A percentile compares a stretch with the other conserved stretches of the same genome.
Evolutionary conservation across 257 asterid species (phyloP).

Genomic region (Capsicum baccatum): DNA sequence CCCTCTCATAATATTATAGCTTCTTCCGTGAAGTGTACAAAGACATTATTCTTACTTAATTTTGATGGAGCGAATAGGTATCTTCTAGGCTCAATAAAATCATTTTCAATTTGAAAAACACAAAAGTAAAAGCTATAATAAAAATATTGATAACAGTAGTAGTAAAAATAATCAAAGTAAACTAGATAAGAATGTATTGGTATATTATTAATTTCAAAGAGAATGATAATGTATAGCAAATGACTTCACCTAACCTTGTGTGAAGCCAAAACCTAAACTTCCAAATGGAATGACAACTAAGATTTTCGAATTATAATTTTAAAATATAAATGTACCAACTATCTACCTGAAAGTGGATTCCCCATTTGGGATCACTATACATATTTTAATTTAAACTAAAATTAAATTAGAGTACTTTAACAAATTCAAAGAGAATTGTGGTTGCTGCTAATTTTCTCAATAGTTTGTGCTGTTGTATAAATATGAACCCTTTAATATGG

Average conservation of each 20-base stretch:
- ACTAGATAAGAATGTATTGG: not conserved
- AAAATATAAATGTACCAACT: not conserved
- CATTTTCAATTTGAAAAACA: no score
- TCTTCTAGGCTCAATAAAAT: no score
- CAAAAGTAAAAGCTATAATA: no score
- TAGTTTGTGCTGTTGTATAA: not conserved
- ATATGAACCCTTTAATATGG: not conserved
- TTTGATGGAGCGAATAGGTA: no score
- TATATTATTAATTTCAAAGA: not conserved
- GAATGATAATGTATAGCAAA: constrained; percentile 18
- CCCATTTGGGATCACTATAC: constrained; percentile 5
- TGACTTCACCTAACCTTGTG: constrained; percentile 40
- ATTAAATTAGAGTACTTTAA: not conserved
- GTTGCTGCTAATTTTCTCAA: not conserved
- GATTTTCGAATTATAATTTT: not conserved
- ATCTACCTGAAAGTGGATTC: constrained; percentile 33
- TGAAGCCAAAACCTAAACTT: constrained; percentile 31
- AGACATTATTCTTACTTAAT: no score
- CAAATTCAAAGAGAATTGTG: not conserved
- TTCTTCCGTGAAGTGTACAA: no score
- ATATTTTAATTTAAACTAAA: not conserved
- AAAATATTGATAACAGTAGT: no score
- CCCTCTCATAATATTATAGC: no score
- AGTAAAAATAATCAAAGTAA: no score
- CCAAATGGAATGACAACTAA: constrained; percentile 41